Evolutionary conservation across 2,329 filamentous ascomycete species (phyloP), one percentile per base, ranked within the genome.

Genomic region (Thielaviopsis musarum): DNA sequence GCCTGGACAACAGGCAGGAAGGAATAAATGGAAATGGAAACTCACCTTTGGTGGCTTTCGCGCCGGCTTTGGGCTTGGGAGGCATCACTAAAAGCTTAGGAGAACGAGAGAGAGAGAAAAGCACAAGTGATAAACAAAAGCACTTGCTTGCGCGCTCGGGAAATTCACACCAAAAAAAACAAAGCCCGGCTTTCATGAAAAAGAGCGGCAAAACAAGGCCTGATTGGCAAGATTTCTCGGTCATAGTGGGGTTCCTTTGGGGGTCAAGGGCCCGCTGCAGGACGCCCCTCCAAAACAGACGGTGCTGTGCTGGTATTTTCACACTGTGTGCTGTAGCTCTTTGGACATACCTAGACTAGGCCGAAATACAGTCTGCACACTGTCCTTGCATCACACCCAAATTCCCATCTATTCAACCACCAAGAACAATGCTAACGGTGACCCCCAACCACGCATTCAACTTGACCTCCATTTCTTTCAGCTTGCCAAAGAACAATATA

Each of bases 1-100:
- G 24, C n/a, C 12, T 21, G 3, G 12, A 28, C 5, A 34, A 10
- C 30, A 34, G 10, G 10, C 30, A 34, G 30, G 10, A 12, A 34
- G 30, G 10, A 7, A 10, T 10, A 34, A 34, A 34, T 10, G 9
- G 30, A 34, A 34, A 34, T 6, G 10, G 30, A 34, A 34, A 34
- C 62, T 53, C 28, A 66, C 67, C 64, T 65, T 67, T 66, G 24
- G 30, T 56, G 51, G 52, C 66, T 66, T 71, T 71, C 64, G 67
- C 67, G 65, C 66, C 67, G 64, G 63, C 65, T 67, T 71, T 71
- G 64, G 67, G 62, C 65, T 71, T 72, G 63, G 69, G 68, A 62
- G 70, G 70, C 70, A 72, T 72, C 65, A 66, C 64, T 63, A 51
- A 60, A 55, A 57, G 30, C 30, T 34, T 9, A 34, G 30, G 10